These are phyloP conservation scores for Parastagonospora avenae DNA, from an alignment of 2,329 filamentous ascomycete species.

Conservation along the genomic window DNA sequence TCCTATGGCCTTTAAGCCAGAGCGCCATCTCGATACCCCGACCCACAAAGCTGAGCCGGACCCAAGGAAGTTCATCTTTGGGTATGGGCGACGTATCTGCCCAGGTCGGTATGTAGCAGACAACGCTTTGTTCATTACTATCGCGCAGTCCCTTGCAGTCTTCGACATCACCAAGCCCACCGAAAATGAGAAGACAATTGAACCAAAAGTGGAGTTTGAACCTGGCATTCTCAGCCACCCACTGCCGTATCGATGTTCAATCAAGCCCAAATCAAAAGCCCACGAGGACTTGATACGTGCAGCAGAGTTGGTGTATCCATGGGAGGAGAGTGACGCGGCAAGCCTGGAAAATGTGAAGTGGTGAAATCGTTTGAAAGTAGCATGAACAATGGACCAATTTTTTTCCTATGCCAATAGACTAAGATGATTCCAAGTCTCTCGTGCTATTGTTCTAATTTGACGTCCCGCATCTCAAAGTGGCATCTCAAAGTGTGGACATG, in stretches of 20 bases:
- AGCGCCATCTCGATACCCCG: constrained; percentile 41
- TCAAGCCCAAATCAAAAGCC: constrained; percentile 38
- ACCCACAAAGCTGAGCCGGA: constrained; percentile 44
- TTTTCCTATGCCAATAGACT: too few relatives aligned
- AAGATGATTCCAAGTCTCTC: too few relatives aligned
- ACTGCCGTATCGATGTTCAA: constrained; percentile 34
- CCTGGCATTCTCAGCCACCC: constrained; percentile 45
- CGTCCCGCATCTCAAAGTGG: too few relatives aligned
- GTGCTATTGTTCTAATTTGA: too few relatives aligned
- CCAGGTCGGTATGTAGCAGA: constrained; percentile 51
- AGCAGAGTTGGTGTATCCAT: constrained; percentile 39
- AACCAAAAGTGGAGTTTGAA: constrained; percentile 41
- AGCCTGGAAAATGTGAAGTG: constrained; percentile 2
- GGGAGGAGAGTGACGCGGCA: constrained; percentile 44
- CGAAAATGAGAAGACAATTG: constrained; percentile 45
- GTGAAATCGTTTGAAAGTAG: not conserved
- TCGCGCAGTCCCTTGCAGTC: constrained; percentile 53
- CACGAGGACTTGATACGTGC: constrained; percentile 41
- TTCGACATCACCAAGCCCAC: constrained; percentile 51
- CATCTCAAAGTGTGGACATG: too few relatives aligned
- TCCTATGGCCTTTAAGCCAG: constrained; percentile 51
- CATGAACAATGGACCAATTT: too few relatives aligned
- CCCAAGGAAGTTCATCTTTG: constrained; percentile 42
- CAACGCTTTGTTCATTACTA: constrained; percentile 47
- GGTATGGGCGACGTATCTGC: constrained; percentile 52